phyloP scores from a whole-genome alignment of 495 filamentous ascomycete species.

The Daldinia bambusicola region DNA sequence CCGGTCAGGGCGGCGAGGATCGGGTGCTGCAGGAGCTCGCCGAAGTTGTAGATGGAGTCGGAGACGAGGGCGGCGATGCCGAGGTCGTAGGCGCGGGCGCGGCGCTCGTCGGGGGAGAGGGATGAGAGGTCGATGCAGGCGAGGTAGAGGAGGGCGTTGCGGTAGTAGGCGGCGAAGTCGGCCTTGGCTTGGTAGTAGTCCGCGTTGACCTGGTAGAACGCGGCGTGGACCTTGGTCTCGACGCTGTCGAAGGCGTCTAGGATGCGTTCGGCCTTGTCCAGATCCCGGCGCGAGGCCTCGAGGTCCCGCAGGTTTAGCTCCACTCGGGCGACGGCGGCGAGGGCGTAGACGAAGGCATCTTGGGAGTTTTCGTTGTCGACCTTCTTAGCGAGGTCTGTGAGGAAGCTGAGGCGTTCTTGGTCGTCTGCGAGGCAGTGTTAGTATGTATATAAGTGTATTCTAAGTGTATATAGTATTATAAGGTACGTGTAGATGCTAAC shows the following conservation, averaged over 20 bases:
- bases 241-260: constrained; percentile 94
- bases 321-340: constrained; percentile 87
- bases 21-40: constrained; percentile 96
- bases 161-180: constrained; percentile 96
- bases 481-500: constrained; percentile 57
- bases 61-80: constrained; percentile 91
- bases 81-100: constrained; percentile 88
- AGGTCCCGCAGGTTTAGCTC: constrained; percentile 80
- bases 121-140: constrained; percentile 89
- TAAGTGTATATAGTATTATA: constrained; percentile 8
- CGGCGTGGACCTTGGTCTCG: constrained; percentile 94
- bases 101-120: constrained; percentile 75
- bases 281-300: constrained; percentile 80
- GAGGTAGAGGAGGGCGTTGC: constrained; percentile 96
- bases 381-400: constrained; percentile 82
- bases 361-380: constrained; percentile 93
- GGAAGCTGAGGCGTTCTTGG: constrained; percentile 86
- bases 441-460: background rate
- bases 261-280: constrained; percentile 86
- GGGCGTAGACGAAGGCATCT: constrained; percentile 95
- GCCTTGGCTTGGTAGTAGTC: constrained; percentile 93
- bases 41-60: constrained; percentile 98
- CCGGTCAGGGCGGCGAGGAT: constrained; percentile 84
- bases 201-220: constrained; percentile 95
- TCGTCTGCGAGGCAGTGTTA: constrained; percentile 67